Percentiles rank a stretch among this genome's conserved stretches.
These are phyloP conservation scores for Thamnidium elegans DNA, from an alignment of 192 early-diverging fungal genomes.

Conservation along the genomic window DNA sequence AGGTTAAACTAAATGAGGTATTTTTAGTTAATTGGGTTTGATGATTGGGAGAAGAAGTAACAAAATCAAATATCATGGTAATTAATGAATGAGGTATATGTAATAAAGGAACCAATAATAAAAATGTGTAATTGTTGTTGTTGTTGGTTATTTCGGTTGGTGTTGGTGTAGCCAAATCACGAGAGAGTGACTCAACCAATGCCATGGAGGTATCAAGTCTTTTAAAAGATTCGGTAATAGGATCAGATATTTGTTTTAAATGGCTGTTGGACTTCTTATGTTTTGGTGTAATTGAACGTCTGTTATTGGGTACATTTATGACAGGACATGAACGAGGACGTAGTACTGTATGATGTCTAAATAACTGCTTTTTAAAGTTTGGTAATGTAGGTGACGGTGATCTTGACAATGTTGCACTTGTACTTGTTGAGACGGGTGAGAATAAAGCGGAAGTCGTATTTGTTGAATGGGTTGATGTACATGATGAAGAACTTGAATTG, in stretches of 20 bases:
- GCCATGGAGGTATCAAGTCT: constrained; percentile 31
- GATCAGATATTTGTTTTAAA: constrained; percentile 4
- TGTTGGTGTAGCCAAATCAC: constrained; percentile 21
- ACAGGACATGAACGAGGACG: not conserved
- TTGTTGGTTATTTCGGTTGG: not conserved
- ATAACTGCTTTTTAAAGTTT: constrained; percentile 2
- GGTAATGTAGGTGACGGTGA: constrained; percentile 13
- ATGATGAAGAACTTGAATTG: not conserved
- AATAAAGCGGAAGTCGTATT: constrained; percentile 4
- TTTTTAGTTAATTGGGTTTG: not conserved
- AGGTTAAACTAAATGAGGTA: constrained; percentile 4
- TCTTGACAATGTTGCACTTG: not conserved
- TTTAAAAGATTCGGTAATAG: constrained; percentile 25
- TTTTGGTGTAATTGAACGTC: not conserved
- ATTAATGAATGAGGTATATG: constrained; percentile 20
- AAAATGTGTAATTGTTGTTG: constrained; percentile 4
- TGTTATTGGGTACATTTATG: not conserved
- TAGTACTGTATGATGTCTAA: constrained; percentile 1
- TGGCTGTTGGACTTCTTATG: not conserved
- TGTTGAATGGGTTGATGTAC: not conserved
- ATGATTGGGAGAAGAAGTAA: not conserved
- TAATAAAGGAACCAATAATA: constrained; percentile 17
- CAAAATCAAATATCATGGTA: constrained; percentile 17
- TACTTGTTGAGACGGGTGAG: constrained; percentile 1
- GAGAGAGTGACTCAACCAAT: constrained; percentile 31